These are phyloP conservation scores for Stachybotrys chlorohalonatus DNA, from an alignment of 2,329 filamentous ascomycete genomes.

Conservation along the genomic window DNA sequence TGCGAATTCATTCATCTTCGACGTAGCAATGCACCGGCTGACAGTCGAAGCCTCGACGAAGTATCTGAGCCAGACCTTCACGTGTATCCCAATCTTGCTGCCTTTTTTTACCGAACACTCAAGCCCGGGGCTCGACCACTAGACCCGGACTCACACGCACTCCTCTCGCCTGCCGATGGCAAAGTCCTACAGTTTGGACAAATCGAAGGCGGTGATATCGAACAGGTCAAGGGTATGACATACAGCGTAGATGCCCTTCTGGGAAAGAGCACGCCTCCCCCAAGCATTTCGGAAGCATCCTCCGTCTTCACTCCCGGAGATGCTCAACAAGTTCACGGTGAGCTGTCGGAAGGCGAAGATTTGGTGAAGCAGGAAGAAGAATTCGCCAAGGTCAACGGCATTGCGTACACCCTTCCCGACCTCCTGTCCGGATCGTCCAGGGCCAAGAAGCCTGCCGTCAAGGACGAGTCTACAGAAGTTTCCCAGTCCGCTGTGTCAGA, in stretches of 20 bases:
- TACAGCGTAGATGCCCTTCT: constrained; percentile 92
- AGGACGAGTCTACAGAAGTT: constrained; percentile 61
- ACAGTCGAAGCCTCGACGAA: constrained; percentile 62
- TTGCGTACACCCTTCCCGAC: constrained; percentile 84
- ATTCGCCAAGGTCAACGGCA: constrained; percentile 89
- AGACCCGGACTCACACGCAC: constrained; percentile 68
- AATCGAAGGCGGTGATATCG: constrained; percentile 89
- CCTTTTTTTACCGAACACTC: constrained; percentile 93
- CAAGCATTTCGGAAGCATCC: constrained; percentile 38
- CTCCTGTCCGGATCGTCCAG: constrained; percentile 66
- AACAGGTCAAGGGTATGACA: constrained; percentile 98
- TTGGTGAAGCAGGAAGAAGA: constrained; percentile 76
- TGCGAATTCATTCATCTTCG: neutral
- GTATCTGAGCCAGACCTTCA: constrained; percentile 82
- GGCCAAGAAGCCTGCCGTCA: constrained; percentile 38
- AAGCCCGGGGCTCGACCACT: constrained; percentile 83
- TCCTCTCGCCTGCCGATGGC: constrained; percentile 85
- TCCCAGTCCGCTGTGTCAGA: constrained; percentile 68
- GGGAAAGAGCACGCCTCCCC: constrained; percentile 52
- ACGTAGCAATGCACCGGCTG: constrained; percentile 5
- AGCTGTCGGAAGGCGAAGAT: constrained; percentile 45
- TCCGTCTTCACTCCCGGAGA: constrained; percentile 12
- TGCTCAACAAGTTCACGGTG: constrained; percentile 13
- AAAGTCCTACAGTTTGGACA: constrained; percentile 84
- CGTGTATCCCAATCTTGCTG: constrained; percentile 82